Base-by-base conservation (phyloP, 441 rosid species). In the Kokia cookei region DNA sequence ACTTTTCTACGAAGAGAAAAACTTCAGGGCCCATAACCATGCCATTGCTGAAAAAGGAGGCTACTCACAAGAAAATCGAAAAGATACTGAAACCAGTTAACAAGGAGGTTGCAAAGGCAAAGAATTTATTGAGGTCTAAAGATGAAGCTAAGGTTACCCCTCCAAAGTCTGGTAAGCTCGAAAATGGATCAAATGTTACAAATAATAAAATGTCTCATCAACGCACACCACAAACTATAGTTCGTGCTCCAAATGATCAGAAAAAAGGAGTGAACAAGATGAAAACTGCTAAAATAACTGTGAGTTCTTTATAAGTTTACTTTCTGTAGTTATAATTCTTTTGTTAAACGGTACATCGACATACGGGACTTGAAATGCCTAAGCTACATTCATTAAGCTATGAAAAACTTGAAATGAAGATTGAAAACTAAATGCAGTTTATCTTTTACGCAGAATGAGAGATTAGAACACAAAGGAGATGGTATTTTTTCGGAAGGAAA, bases 371-470 rank as follows among this genome's bases (percentile, higher is more conserved):
- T 42, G 32, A 54, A 43, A 71, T 59, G 54, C 65, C 62, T 51
- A 45, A 48, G 15, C 17, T 62, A 67, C 72, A 51, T 2, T 58
- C 53, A 73, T 73, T 55, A 63, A 54, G 24, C 11, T 50, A 47
- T 57, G 17, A 77, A 61, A 61, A 61, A 35, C 43, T 15, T 15
- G 19, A 71, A 45, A 73, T 24, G 7, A 32, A 14, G 11, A 14
- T 45, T 26, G 51, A 55, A 71, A 45, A 59, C 13, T 78, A 70
- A 69, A 59, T 74, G 7, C 42, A 47, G 12, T 53, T 60, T 68
- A 47, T 75, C 59, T 65, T 78, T 73, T 82, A 1, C 79, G 83
- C 87, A 94, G 99, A 74, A 50, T 22, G 80, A 84, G 79, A 80
- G 45, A 53, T 62, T 72, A 74, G 85, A 73, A 72, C 58, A 81